phyloP scores from a whole-genome alignment of 495 filamentous ascomycete genomes.

The Aspergillus taichungensis region DNA sequence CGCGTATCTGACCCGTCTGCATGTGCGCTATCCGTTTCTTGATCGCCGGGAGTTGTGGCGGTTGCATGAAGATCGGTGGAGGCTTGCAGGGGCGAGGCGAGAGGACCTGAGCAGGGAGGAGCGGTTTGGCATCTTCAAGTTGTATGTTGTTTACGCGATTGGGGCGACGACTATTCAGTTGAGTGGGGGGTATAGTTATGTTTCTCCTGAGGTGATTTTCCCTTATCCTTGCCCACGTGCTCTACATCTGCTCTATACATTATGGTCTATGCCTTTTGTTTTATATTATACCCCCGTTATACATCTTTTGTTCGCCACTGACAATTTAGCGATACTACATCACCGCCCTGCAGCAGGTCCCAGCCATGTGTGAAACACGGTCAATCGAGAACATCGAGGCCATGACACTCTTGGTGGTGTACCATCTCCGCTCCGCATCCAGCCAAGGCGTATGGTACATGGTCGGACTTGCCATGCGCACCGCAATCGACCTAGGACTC shows the following conservation, averaged over 20 bases:
- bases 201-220: constrained; percentile 31
- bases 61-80: constrained; percentile 37
- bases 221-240: neutral
- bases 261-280: neutral
- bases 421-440: constrained; percentile 41
- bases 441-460: constrained; percentile 51
- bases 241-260: neutral
- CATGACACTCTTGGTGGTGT: constrained; percentile 47
- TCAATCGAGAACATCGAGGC: constrained; percentile 47
- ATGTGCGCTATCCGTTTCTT: constrained; percentile 44
- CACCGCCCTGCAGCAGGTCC: constrained; percentile 40
- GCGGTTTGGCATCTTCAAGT: constrained; percentile 41
- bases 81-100: constrained; percentile 30
- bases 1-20: constrained; percentile 37
- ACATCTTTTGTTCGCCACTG: neutral
- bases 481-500: constrained; percentile 44
- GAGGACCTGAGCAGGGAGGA: constrained; percentile 31
- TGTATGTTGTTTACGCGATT: constrained; percentile 46
- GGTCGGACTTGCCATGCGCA: constrained; percentile 48
- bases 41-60: constrained; percentile 36
- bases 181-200: constrained; percentile 38
- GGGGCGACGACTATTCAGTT: constrained; percentile 41
- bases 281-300: neutral
- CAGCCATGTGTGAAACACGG: constrained; percentile 41
- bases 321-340: constrained; percentile 34